Percentiles rank a stretch among this genome's conserved stretches.
phyloP scores from a whole-genome alignment of 2,329 filamentous ascomycete genomes.

The Botrytis fabae region DNA sequence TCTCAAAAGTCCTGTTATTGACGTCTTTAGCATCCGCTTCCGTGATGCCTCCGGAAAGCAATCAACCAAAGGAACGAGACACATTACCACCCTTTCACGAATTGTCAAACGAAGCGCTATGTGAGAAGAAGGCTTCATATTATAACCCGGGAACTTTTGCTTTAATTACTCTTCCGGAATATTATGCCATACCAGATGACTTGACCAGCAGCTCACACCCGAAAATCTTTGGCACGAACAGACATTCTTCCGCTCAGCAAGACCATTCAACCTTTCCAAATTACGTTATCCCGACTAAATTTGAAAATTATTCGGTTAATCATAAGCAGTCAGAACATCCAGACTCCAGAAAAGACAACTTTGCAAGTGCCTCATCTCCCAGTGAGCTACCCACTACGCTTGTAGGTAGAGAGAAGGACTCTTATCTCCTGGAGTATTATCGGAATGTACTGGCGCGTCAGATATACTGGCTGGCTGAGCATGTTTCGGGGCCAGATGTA shows the following conservation, averaged over 20 bases:
- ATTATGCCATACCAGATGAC: slow-evolving; percentile 56
- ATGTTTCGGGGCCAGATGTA: not conserved
- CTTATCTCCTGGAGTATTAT: slow-evolving; percentile 34
- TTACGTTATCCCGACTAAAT: not conserved
- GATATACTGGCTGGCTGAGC: slow-evolving; percentile 26
- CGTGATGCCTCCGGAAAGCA: not conserved
- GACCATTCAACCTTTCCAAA: not conserved
- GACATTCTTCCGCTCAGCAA: not conserved
- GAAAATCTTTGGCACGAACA: not conserved
- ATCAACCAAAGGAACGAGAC: slow-evolving; percentile 41
- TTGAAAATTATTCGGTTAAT: not conserved
- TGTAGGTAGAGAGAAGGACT: slow-evolving; percentile 8
- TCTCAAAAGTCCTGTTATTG: not conserved
- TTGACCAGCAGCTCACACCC: slow-evolving; percentile 33
- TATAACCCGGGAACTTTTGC: slow-evolving; percentile 55
- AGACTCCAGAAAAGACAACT: not conserved
- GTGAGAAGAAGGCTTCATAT: slow-evolving; percentile 55
- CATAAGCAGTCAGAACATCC: not conserved
- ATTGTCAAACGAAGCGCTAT: slow-evolving; percentile 57
- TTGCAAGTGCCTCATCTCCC: not conserved
- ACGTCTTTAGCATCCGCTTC: slow-evolving; percentile 10
- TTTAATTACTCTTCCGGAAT: slow-evolving; percentile 55
- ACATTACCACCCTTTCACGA: slow-evolving; percentile 54
- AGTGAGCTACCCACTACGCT: not conserved
- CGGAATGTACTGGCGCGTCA: slow-evolving; percentile 35